Base-by-base conservation (phyloP, 805 yeast species). In the Kodamaea lidongshanica region DNA sequence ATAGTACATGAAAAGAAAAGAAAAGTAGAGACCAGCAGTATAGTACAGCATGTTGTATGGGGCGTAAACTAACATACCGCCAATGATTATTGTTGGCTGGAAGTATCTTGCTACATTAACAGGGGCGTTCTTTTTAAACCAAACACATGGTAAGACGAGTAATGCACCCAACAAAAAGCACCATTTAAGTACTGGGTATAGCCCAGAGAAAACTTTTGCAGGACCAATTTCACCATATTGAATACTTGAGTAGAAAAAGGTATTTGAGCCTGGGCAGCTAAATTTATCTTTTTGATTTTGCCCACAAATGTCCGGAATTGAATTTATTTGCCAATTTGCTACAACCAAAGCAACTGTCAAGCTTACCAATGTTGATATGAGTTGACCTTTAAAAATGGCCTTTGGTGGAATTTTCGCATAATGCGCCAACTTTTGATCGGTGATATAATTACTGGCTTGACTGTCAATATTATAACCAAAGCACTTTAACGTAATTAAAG, bases 141-240 rank as follows among this genome's bases (percentile, higher is more conserved):
- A 44, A 8, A 56, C 56, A 24, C 65, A 52, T 1, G 67, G 66
- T 4, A 60, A 23, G 8, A 60, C 65, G 24, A 59, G 40, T 10
- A 63, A 19, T 4, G 48, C 55, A 0, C 88, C 87, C 12, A 76
- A 41, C 13, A 76, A 45, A 50, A 79, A 77, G 40, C 79, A 72
- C 67, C 72, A 76, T 40, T 76, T 62, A 28, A 77, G 50, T 3
- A 67, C 60, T 2, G 72, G 66, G 47, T 77, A 77, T 16, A 74
- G 47, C 3, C 71, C 70, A 15, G 72, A 65, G 46, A 78, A 77
- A 25, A 74, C 72, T 39, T 74, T 65, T 20, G 67, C 61, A 2
- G 86, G 82, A 7, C 77, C 77, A 34, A 72, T 68, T 26, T 64
- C 77, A 12, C 77, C 78, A 54, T 71, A 72, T 36, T 70, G 67